A percentile compares a stretch with the other conserved stretches of the same genome.
Conservation (phyloP, 805 yeast species). For the Metschnikowia picachoensis region DNA sequence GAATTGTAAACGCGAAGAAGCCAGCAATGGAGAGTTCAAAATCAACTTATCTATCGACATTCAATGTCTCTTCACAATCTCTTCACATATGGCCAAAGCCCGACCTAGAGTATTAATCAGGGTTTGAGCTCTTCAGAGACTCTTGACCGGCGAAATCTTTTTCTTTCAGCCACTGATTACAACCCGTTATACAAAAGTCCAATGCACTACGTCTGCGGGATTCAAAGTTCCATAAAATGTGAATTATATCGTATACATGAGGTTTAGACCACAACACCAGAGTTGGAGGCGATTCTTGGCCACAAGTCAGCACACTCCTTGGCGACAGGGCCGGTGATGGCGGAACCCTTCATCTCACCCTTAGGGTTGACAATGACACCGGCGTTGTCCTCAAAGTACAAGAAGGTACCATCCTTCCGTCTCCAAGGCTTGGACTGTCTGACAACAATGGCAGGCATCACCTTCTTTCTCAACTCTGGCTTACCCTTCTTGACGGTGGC, state of each 20-base stretch:
- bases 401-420: conserved; percentile 99
- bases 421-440: conserved; percentile 99
- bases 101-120: no score
- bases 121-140: no score
- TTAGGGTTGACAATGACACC: conserved; percentile 99
- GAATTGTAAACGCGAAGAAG: no score
- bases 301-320: conserved; percentile 99
- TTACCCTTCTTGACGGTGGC: conserved; percentile 99
- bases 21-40: no score
- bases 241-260: conserved; percentile 19
- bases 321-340: conserved; percentile 99
- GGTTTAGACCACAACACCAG: conserved; percentile 98
- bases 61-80: no score
- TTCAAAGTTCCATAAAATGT: conserved; percentile 5
- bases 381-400: conserved; percentile 99
- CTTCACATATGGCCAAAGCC: no score
- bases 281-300: conserved; percentile 99
- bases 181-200: no score
- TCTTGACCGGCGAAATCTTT: no score
- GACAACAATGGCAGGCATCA: conserved; percentile 99
- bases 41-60: no score
- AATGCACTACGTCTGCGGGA: neutral
- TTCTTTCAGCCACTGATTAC: no score
- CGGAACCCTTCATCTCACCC: conserved; percentile 99
- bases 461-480: conserved; percentile 99